These are phyloP conservation scores for Podila verticillata DNA, from an alignment of 192 early-diverging fungal species.

Conservation along the genomic window DNA sequence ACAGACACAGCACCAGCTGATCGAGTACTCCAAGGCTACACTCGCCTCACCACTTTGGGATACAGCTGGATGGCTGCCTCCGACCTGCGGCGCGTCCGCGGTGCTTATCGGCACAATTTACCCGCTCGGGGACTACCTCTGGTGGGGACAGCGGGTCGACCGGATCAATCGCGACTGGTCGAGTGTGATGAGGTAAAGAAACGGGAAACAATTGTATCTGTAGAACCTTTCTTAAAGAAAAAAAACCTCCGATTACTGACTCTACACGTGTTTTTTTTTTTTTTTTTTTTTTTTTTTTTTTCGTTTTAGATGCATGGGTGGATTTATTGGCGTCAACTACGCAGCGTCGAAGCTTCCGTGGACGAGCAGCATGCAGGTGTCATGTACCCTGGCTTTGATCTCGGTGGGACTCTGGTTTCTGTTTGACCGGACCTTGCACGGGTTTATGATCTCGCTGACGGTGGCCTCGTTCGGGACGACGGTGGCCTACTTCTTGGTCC, in stretches of 20 bases:
- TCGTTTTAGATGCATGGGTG: conserved; percentile 51
- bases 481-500: conserved; percentile 66
- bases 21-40: conserved; percentile 54
- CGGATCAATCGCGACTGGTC: conserved; percentile 60
- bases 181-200: conserved; percentile 62
- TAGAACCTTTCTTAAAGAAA: too few relatives aligned
- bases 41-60: conserved; percentile 53
- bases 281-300: neutral
- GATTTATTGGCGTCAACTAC: conserved; percentile 71
- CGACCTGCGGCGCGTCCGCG: conserved; percentile 67
- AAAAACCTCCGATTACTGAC: neutral
- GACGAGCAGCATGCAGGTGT: conserved; percentile 68
- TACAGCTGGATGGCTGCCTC: conserved; percentile 70
- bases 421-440: conserved; percentile 76
- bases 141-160: conserved; percentile 51
- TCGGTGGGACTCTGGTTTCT: conserved; percentile 74
- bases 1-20: conserved; percentile 67
- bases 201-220: too few relatives aligned
- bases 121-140: conserved; percentile 63
- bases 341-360: conserved; percentile 72
- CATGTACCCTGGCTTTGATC: conserved; percentile 64
- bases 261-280: too few relatives aligned
- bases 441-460: conserved; percentile 64
- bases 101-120: conserved; percentile 68
- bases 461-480: conserved; percentile 68